phyloP scores from a whole-genome alignment of 139 green algal genomes.

The Micromonas pusilla region DNA sequence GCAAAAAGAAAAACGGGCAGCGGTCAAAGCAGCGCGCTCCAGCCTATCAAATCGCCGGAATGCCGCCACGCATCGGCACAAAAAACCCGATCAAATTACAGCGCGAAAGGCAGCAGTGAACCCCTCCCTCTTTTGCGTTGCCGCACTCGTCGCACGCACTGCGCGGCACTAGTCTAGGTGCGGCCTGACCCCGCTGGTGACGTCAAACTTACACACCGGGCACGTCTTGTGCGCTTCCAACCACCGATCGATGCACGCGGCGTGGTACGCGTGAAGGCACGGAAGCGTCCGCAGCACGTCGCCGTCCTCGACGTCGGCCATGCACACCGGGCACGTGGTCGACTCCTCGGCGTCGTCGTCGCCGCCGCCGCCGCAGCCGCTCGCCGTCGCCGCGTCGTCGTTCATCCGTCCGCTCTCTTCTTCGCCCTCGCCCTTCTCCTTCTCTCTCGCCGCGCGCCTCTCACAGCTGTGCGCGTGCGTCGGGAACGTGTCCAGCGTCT shows the following conservation, averaged over 20 bases:
- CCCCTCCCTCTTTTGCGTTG: too few relatives aligned
- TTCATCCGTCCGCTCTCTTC: neutral
- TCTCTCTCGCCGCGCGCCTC: neutral
- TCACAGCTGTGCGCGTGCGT: neutral
- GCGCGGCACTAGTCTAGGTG: too few relatives aligned
- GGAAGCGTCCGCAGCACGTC: constrained; percentile 11
- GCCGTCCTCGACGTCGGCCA: constrained; percentile 21
- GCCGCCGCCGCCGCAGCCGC: neutral
- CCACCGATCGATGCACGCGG: constrained; percentile 31
- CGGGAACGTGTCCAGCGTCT: neutral
- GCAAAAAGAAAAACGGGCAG: too few relatives aligned
- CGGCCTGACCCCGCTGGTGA: too few relatives aligned
- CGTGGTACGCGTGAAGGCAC: constrained; percentile 28
- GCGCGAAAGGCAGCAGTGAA: too few relatives aligned
- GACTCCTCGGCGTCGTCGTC: neutral
- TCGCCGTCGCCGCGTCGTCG: neutral
- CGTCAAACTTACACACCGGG: constrained; percentile 25
- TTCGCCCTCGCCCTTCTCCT: neutral
- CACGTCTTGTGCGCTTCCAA: neutral
- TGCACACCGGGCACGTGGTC: constrained; percentile 20
- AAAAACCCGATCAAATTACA: too few relatives aligned
- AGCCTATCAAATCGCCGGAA: too few relatives aligned
- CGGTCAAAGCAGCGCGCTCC: too few relatives aligned
- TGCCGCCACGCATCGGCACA: too few relatives aligned
- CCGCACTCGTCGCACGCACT: too few relatives aligned